Percentiles rank a stretch among this genome's conserved stretches.
These are phyloP conservation scores for Penicillium goetzii DNA, from an alignment of 495 filamentous ascomycete species.

Conservation along the genomic window DNA sequence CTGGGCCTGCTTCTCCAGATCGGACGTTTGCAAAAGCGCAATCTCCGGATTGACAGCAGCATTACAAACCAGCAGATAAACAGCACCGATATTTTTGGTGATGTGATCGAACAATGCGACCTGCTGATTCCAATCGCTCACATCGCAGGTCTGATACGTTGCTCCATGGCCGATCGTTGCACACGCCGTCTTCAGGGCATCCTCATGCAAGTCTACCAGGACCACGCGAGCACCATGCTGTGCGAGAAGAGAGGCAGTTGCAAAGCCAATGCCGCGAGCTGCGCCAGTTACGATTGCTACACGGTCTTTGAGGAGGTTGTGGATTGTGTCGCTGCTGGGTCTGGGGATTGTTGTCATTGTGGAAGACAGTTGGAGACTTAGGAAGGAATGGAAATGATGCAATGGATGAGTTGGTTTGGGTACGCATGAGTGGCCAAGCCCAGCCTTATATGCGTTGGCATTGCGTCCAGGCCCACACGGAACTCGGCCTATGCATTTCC, in stretches of 20 bases:
- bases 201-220: slow-evolving; percentile 41
- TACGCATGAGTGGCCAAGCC: background rate
- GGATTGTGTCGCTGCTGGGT: background rate
- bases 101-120: background rate
- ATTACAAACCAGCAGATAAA: background rate
- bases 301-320: background rate
- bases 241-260: slow-evolving; percentile 32
- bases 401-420: too few species aligned
- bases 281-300: background rate
- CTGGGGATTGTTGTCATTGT: background rate
- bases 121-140: background rate
- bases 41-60: background rate
- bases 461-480: background rate
- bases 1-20: background rate
- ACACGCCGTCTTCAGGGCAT: slow-evolving; percentile 25
- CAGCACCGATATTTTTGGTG: background rate
- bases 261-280: slow-evolving; percentile 26
- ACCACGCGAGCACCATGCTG: slow-evolving; percentile 40
- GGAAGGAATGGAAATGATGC: too few species aligned
- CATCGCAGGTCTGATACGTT: background rate
- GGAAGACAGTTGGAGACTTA: too few species aligned
- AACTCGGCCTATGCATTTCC: background rate
- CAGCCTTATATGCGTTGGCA: background rate
- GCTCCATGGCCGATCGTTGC: slow-evolving; percentile 16
- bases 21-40: background rate